Conservation (phyloP, 345 rosid species). For the Citrus australasica region DNA sequence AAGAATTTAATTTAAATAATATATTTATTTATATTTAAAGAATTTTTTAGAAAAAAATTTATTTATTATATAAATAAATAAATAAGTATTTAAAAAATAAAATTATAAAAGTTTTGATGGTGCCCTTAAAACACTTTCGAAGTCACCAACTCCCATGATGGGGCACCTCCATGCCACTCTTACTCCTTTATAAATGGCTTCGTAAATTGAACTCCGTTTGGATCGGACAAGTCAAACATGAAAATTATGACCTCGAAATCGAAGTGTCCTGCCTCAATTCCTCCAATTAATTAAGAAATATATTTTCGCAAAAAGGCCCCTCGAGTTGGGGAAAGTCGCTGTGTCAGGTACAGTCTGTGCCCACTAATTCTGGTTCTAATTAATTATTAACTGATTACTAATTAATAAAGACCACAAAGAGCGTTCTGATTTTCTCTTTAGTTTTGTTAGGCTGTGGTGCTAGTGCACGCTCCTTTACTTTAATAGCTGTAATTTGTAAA, state of each 20-base stretch:
- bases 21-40: too few relatives aligned
- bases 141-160: background rate
- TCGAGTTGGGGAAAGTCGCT: background rate
- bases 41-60: rapidly evolving
- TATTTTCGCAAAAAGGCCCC: background rate
- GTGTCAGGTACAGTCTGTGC: background rate
- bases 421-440: background rate
- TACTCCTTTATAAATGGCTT: background rate
- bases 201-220: too few relatives aligned
- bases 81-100: too few relatives aligned
- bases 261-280: background rate
- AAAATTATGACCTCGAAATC: background rate
- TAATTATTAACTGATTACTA: background rate
- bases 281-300: background rate
- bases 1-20: too few relatives aligned
- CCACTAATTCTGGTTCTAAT: background rate
- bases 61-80: too few relatives aligned
- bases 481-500: too few relatives aligned
- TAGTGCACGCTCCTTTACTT: background rate
- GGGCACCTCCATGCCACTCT: background rate
- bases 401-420: background rate
- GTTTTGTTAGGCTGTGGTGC: background rate
- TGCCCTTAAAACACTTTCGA: background rate
- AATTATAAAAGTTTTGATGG: too few relatives aligned
- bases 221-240: background rate